Evolutionary conservation across 371 early-diverging fungal species (phyloP).

Genomic region (Mucor lusitanicus): DNA sequence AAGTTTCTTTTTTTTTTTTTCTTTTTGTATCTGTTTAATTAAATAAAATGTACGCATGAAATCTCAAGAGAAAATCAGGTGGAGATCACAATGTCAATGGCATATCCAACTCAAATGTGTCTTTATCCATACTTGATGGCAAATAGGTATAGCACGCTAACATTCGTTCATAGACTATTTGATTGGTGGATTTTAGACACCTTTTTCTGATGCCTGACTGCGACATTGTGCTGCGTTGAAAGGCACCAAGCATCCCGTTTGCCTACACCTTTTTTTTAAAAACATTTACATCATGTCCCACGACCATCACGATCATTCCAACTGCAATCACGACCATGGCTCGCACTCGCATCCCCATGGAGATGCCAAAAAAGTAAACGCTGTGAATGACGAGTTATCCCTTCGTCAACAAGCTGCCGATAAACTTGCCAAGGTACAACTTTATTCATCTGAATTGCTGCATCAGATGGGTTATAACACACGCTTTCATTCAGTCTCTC

Average conservation of each 20-base stretch:
- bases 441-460: too few species aligned
- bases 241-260: too few species aligned
- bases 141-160: too few species aligned
- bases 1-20: neutral
- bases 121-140: too few species aligned
- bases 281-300: slow-evolving; percentile 15
- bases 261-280: too few species aligned
- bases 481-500: slow-evolving; percentile 6
- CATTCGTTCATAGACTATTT: too few species aligned
- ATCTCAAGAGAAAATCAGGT: neutral
- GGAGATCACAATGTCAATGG: too few species aligned
- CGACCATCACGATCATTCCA: slow-evolving; percentile 31
- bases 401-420: slow-evolving; percentile 22
- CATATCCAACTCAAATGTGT: too few species aligned
- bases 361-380: slow-evolving; percentile 5
- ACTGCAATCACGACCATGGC: slow-evolving; percentile 28
- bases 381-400: slow-evolving; percentile 12
- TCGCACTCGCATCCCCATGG: neutral
- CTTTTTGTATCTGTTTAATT: neutral
- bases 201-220: too few species aligned
- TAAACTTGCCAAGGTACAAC: slow-evolving; percentile 23
- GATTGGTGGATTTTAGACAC: too few species aligned
- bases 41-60: neutral
- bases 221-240: too few species aligned
- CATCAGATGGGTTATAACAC: neutral